phyloP scores from a whole-genome alignment of 495 filamentous ascomycete species.

The Cercophora newfieldiana region DNA sequence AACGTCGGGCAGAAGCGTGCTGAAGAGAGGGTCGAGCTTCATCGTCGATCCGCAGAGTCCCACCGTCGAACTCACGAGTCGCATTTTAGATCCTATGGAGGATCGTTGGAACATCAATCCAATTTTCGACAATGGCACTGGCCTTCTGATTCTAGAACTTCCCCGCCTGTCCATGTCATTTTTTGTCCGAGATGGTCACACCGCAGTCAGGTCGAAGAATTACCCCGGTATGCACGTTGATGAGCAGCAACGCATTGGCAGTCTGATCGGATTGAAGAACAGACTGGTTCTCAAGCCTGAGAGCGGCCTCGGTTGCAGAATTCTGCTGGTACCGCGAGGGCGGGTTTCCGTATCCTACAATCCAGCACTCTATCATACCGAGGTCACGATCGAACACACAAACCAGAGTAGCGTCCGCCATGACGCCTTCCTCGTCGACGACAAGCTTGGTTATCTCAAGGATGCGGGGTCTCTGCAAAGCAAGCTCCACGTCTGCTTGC shows the following conservation, averaged over 20 bases:
- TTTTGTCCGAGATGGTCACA: conserved; percentile 3
- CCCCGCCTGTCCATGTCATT: conserved; percentile 23
- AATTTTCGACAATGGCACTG: conserved; percentile 1
- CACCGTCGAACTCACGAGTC: conserved; percentile 3
- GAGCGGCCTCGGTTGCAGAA: conserved; percentile 25
- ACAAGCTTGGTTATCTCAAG: conserved; percentile 46
- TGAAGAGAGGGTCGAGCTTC: neutral
- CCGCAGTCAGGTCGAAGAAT: conserved; percentile 22
- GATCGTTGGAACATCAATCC: conserved; percentile 6
- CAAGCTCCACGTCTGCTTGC: conserved; percentile 54
- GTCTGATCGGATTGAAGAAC: conserved; percentile 54
- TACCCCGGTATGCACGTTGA: conserved; percentile 54
- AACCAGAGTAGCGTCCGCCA: conserved; percentile 24
- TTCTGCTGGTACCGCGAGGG: conserved; percentile 55
- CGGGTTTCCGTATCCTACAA: conserved; percentile 20
- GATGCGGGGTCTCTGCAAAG: conserved; percentile 56
- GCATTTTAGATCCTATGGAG: conserved; percentile 17
- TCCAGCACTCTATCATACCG: conserved; percentile 37
- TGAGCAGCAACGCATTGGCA: conserved; percentile 48
- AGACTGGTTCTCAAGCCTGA: conserved; percentile 51
- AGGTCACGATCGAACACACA: conserved; percentile 37
- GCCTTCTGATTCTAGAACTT: conserved; percentile 2
- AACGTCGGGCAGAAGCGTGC: neutral
- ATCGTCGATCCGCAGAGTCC: conserved; percentile 19
- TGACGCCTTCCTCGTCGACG: conserved; percentile 49